These are phyloP conservation scores for Omphalea diandra DNA, from an alignment of 441 rosid genomes.

Conservation along the genomic window DNA sequence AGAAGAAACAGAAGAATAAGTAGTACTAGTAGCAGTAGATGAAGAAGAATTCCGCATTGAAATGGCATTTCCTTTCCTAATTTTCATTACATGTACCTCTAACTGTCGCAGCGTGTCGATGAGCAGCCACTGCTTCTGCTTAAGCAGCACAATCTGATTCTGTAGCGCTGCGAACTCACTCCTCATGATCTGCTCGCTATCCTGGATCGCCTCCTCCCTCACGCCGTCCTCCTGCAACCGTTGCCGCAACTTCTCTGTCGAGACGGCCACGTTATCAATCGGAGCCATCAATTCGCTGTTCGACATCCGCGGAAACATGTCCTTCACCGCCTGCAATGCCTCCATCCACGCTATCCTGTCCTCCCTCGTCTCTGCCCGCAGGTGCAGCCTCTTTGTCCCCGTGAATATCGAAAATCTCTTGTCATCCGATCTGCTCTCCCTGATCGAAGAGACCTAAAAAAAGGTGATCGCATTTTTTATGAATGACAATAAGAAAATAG, in stretches of 20 bases:
- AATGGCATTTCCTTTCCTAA: slow-evolving; percentile 21
- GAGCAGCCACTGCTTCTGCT: slow-evolving; percentile 74
- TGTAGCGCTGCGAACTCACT: slow-evolving; percentile 57
- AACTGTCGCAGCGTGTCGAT: slow-evolving; percentile 66
- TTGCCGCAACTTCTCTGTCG: slow-evolving; percentile 69
- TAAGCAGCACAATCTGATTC: slow-evolving; percentile 56
- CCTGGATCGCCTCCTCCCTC: slow-evolving; percentile 62
- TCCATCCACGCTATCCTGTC: slow-evolving; percentile 81
- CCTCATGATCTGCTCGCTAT: slow-evolving; percentile 71
- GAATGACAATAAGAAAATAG: too few relatives aligned
- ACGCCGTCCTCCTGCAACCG: slow-evolving; percentile 64
- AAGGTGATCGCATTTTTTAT: neutral
- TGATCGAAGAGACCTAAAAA: slow-evolving; percentile 73
- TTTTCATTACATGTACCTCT: slow-evolving; percentile 58
- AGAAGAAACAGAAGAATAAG: neutral
- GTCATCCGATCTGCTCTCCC: slow-evolving; percentile 79
- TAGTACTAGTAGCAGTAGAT: slow-evolving; percentile 9
- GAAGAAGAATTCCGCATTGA: slow-evolving; percentile 22
- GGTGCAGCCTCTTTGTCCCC: slow-evolving; percentile 82
- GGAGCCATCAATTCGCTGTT: slow-evolving; percentile 77
- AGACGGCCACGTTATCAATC: slow-evolving; percentile 40
- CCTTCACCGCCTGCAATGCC: slow-evolving; percentile 78
- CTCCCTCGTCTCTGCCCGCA: slow-evolving; percentile 72
- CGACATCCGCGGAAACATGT: slow-evolving; percentile 82
- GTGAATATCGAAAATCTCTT: slow-evolving; percentile 87